phyloP scores from a whole-genome alignment of 2,329 filamentous ascomycete species.

The Diaporthe aspalathi region DNA sequence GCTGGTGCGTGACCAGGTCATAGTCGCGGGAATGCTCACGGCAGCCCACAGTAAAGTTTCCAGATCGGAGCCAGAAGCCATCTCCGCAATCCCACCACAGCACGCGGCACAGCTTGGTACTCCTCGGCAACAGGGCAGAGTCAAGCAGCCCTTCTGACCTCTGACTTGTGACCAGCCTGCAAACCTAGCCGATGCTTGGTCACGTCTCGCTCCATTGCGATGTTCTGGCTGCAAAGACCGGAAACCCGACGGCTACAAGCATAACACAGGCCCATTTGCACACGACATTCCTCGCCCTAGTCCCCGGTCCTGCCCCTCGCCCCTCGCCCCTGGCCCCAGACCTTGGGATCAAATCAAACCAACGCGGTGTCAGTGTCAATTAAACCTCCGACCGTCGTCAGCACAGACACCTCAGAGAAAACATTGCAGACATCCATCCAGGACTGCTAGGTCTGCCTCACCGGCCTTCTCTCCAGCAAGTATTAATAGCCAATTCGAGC shows the following conservation, averaged over 20 bases:
- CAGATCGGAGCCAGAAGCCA: slow-evolving; percentile 13
- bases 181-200: not conserved
- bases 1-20: not conserved
- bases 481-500: too few species aligned
- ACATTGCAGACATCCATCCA: not conserved
- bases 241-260: not conserved
- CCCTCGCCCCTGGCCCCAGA: not conserved
- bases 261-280: not conserved
- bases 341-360: slow-evolving; percentile 19
- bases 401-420: slow-evolving; percentile 19
- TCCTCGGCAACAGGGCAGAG: not conserved
- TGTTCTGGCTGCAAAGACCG: not conserved
- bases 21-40: too few species aligned
- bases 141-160: not conserved
- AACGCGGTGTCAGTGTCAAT: slow-evolving; percentile 21
- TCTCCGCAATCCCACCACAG: too few species aligned
- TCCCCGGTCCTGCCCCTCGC: not conserved
- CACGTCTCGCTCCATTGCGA: not conserved
- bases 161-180: too few species aligned
- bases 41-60: not conserved
- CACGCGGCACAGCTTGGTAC: slow-evolving; percentile 22
- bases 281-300: not conserved
- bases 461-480: not conserved
- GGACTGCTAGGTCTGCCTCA: not conserved
- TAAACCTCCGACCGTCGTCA: slow-evolving; percentile 26